phyloP scores from a whole-genome alignment of 2,329 filamentous ascomycete genomes.

The Colletotrichum echinochloae region DNA sequence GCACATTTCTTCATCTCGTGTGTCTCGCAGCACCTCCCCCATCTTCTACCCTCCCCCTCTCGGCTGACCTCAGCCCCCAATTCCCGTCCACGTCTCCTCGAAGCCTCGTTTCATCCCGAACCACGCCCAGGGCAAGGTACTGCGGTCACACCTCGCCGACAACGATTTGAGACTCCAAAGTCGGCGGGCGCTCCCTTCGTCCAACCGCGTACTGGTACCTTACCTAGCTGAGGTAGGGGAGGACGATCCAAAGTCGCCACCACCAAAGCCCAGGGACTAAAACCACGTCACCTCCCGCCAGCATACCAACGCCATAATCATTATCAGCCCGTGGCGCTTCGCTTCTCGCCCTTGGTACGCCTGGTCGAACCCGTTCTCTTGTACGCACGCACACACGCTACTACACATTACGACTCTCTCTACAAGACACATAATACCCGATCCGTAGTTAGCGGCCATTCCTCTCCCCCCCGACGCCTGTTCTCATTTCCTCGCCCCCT shows the following conservation, averaged over 20 bases:
- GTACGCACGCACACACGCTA: conserved; percentile 27
- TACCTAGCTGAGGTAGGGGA: conserved; percentile 25
- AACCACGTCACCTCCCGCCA: conserved; percentile 37
- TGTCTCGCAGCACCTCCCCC: not conserved
- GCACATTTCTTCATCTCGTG: conserved; percentile 1
- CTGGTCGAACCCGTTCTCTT: conserved; percentile 25
- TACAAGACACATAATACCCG: conserved; percentile 17
- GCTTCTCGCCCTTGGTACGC: conserved; percentile 33
- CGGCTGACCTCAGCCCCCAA: not conserved
- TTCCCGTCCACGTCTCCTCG: not conserved
- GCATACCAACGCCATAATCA: conserved; percentile 26
- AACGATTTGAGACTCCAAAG: conserved; percentile 3
- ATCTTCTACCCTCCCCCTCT: not conserved
- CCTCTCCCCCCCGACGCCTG: conserved; percentile 5
- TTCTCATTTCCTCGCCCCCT: conserved; percentile 22
- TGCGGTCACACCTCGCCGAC: conserved; percentile 20
- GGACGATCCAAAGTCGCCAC: conserved; percentile 40
- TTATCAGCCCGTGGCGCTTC: conserved; percentile 38
- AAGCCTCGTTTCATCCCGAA: not conserved
- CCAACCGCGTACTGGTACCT: conserved; percentile 28
- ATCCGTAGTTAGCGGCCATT: conserved; percentile 31
- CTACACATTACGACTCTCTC: not conserved
- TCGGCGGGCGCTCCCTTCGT: conserved; percentile 7
- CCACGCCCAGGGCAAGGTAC: not conserved
- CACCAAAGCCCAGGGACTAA: conserved; percentile 31